Base-by-base conservation (phyloP, 768 basidiomycete species). In the Amanita thiersii region DNA sequence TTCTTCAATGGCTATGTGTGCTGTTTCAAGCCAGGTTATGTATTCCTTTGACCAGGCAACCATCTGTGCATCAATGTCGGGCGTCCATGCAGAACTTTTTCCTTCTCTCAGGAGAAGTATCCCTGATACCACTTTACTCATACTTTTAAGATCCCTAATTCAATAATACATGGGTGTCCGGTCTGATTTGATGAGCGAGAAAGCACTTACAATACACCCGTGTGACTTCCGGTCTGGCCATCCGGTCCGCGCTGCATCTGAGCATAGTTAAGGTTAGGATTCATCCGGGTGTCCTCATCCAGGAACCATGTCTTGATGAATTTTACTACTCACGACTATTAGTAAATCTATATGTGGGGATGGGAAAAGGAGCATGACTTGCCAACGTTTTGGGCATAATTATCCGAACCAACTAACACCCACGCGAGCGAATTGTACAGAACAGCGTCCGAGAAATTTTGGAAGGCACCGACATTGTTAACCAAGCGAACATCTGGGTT, bases 281-380 rank as follows among this genome's bases (percentile, higher is more conserved):
- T 80, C 80, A 84, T 82, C 26, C 49, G 58, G 1, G 80, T 82
- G 3, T 56, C 60, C 1, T 54, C 48, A 46, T 79, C 63, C n/a
- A 81, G 46, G 62, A 83, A 85, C 75, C 77, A 81, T 0, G 72
- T 65, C 14, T 68, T 53, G 44, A 83, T 54, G 53, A 66, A 76
- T 3, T 54, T 52, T 3, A 66, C 75, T 64, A 56, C 45, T 37
- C 3, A 21, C 33, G 29, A 40, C 24, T 35, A 30, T 24, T 15
- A 14, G 18, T 25, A 11, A 19, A n/a, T 18, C 33, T 6, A 12
- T 21, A 2, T 18, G 8, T 39, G 11, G 37, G 11, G 21, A 17
- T 9, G 40, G 33, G 25, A 33, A 1, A 18, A 43, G 5, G 56
- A 60, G 11, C 14, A 70, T 67, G 69, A 32, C 59, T 62, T 36